These are phyloP conservation scores for Quercus lobata DNA, from an alignment of 331 rosid genomes.

Conservation along the genomic window DNA sequence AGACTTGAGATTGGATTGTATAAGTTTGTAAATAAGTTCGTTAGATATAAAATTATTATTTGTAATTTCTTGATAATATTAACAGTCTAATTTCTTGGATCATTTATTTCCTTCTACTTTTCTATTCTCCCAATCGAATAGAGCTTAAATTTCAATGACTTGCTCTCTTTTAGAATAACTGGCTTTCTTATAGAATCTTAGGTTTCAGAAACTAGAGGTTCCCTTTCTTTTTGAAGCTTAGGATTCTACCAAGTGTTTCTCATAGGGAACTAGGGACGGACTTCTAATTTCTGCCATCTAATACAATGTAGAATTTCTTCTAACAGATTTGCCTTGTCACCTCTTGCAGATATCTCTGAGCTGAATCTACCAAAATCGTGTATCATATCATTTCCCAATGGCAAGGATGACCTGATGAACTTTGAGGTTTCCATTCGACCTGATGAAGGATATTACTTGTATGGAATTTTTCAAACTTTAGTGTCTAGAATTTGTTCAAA, in stretches of 20 bases:
- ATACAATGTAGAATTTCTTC: constrained; percentile 7
- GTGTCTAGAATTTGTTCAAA: constrained; percentile 7
- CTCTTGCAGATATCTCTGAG: constrained; percentile 77
- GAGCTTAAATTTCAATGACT: too few relatives aligned
- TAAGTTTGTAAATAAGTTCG: too few relatives aligned
- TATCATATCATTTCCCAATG: constrained; percentile 65
- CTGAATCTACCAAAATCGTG: constrained; percentile 81
- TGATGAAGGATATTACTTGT: constrained; percentile 85
- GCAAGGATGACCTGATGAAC: constrained; percentile 88
- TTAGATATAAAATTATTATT: too few relatives aligned
- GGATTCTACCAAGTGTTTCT: not conserved
- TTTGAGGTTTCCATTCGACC: constrained; percentile 84
- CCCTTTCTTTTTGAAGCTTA: not conserved
- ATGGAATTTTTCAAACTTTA: constrained; percentile 22
- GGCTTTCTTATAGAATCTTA: not conserved
- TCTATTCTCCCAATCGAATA: too few relatives aligned
- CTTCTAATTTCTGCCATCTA: not conserved
- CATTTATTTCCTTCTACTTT: too few relatives aligned
- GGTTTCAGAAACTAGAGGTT: not conserved
- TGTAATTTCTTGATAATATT: too few relatives aligned
- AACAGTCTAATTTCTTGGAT: too few relatives aligned
- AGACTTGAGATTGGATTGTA: too few relatives aligned
- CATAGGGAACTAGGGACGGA: not conserved
- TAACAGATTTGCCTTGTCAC: constrained; percentile 13
- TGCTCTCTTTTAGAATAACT: not conserved